Evolutionary conservation across 176 grass and related monocot genomes (phyloP).

Genomic region (Puccinellia tenuiflora): DNA sequence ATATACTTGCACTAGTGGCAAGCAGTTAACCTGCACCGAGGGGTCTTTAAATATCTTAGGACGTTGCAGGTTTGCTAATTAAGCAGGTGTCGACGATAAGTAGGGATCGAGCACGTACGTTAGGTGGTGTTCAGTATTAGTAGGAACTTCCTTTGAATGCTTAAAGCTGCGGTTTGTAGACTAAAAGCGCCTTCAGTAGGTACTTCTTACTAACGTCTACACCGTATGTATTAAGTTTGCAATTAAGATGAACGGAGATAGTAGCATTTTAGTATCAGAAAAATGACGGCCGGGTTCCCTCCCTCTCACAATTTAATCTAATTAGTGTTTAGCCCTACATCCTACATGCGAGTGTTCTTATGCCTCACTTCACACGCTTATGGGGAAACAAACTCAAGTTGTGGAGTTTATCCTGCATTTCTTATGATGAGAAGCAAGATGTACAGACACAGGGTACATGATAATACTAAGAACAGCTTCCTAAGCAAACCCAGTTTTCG

Average conservation of each 20-base stretch:
- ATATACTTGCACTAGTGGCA: neutral
- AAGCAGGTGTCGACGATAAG: slow-evolving; percentile 27
- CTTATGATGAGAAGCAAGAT: neutral
- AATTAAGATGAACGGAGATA: neutral
- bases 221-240: neutral
- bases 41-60: slow-evolving; percentile 32
- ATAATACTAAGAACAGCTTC: neutral
- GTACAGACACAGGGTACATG: neutral
- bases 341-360: neutral
- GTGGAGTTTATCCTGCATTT: neutral
- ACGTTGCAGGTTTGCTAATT: slow-evolving; percentile 5
- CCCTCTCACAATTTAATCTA: neutral
- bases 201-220: too few species aligned
- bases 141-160: slow-evolving; percentile 11
- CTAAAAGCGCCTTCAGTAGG: neutral
- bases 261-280: neutral
- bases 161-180: neutral
- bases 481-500: neutral
- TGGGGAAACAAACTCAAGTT: neutral
- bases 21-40: neutral
- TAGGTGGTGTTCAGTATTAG: too few species aligned
- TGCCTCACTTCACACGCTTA: neutral
- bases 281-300: neutral
- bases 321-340: neutral
- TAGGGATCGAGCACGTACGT: neutral